These are phyloP conservation scores for Colletotrichum sp. DNA, from an alignment of 2,329 filamentous ascomycete species.

Conservation along the genomic window DNA sequence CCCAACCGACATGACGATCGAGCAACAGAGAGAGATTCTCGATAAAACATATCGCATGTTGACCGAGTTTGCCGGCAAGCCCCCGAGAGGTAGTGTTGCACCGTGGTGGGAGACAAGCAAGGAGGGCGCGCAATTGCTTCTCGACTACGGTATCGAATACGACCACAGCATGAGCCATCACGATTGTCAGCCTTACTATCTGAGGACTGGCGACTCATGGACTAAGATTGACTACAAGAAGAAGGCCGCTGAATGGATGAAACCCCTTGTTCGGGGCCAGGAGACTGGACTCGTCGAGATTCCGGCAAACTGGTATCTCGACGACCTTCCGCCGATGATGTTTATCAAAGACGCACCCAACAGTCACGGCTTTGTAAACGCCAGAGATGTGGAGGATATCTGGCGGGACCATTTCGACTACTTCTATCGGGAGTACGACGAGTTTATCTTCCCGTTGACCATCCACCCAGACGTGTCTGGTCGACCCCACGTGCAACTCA, in stretches of 20 bases:
- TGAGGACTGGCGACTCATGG: constrained; percentile 69
- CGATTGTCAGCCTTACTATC: constrained; percentile 68
- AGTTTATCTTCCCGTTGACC: constrained; percentile 79
- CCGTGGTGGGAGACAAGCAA: constrained; percentile 77
- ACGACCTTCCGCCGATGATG: constrained; percentile 73
- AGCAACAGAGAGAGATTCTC: constrained; percentile 78
- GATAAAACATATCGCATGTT: constrained; percentile 76
- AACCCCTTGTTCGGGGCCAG: constrained; percentile 62
- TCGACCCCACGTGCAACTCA: constrained; percentile 72
- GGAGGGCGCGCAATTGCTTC: constrained; percentile 69
- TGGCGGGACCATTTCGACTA: constrained; percentile 74
- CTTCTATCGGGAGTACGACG: constrained; percentile 78
- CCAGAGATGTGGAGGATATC: constrained; percentile 66
- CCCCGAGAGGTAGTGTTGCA: constrained; percentile 73
- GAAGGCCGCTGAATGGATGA: constrained; percentile 69
- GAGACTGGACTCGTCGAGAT: constrained; percentile 71
- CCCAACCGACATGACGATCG: constrained; percentile 71
- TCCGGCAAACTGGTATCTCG: constrained; percentile 69
- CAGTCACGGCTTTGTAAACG: constrained; percentile 65
- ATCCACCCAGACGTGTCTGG: constrained; percentile 78
- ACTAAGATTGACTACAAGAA: constrained; percentile 71
- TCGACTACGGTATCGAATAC: constrained; percentile 72
- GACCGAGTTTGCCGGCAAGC: constrained; percentile 72
- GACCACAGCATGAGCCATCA: constrained; percentile 72
- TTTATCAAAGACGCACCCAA: constrained; percentile 72